Evolutionary conservation across 1,284 basidiomycete species (phyloP), one percentile per base, ranked within the genome.

Genomic region (Ceratobasidium papillatum): DNA sequence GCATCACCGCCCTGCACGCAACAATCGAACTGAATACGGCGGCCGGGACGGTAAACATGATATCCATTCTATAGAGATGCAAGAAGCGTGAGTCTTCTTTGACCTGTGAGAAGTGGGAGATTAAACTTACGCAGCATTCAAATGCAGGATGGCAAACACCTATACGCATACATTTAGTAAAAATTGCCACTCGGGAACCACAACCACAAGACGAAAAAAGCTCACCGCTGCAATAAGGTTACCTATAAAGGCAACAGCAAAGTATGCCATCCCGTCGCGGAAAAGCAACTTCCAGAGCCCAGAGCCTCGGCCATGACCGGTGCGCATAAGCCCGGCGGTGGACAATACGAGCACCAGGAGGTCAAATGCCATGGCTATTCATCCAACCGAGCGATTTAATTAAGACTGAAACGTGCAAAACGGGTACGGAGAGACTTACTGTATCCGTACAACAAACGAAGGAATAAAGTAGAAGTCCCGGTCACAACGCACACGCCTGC

Each of bases 221-320:
- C 65, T 38, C 22, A 91, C 90, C 25, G 90, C 90, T 62, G 90
- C 90, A 63, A 91, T 83, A 65, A 86, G 86, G 77, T 92, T 92
- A 72, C 86, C 87, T 19, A 86, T 83, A 58, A 64, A 74, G n/a
- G 65, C 65, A 25, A 68, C 65, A n/a, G 49, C 19, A 56, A 68
- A 74, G 52, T 65, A 74, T 12, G 63, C 74, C 47, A 74, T 63
- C 9, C 74, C 74, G 38, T 74, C 74, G 11, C 51, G 62, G 74
- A 74, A 74, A 19, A 74, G 62, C n/a, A 74, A n/a, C 22, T 54
- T 56, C 74, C 74, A 74, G 8, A 74, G 74, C 14, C 63, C 45
- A 45, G 61, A 65, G 38, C 74, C 74, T 22, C 75, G 49, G 51
- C 65, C 65, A 56, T 68, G 65, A 30, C 65, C 65, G 65, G 59